Percentiles rank a stretch among this genome's conserved stretches.
These are phyloP conservation scores for Furcasterigmium sp. DNA, from an alignment of 2,329 filamentous ascomycete genomes.

Conservation along the genomic window DNA sequence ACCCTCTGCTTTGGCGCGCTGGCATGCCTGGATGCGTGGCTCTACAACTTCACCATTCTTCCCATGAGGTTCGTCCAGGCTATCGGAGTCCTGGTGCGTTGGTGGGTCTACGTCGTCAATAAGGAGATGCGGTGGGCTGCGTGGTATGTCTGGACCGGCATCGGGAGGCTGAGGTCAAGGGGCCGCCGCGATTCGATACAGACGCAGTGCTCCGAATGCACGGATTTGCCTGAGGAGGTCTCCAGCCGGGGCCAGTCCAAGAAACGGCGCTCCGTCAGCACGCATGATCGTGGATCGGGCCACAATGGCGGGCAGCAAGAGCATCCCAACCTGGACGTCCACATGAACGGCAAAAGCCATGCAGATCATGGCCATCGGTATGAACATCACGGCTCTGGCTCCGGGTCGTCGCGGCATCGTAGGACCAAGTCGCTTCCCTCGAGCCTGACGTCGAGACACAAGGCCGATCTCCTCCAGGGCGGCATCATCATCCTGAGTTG, in stretches of 20 bases:
- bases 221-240: background rate
- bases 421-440: slow-evolving; percentile 83
- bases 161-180: slow-evolving; percentile 71
- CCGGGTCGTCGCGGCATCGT: slow-evolving; percentile 54
- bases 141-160: slow-evolving; percentile 72
- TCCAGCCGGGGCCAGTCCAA: background rate
- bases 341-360: slow-evolving; percentile 7
- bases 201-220: background rate
- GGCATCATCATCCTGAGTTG: slow-evolving; percentile 83
- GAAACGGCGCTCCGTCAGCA: background rate
- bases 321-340: background rate
- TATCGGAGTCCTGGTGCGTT: slow-evolving; percentile 66
- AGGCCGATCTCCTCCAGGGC: slow-evolving; percentile 90
- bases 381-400: slow-evolving; percentile 13
- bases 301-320: too few relatives aligned
- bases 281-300: background rate
- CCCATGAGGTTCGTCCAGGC: slow-evolving; percentile 85
- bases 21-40: slow-evolving; percentile 91
- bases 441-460: slow-evolving; percentile 78
- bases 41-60: slow-evolving; percentile 93
- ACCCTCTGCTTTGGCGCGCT: slow-evolving; percentile 83
- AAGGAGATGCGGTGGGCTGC: slow-evolving; percentile 69
- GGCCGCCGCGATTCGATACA: slow-evolving; percentile 18
- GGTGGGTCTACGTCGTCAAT: slow-evolving; percentile 68
- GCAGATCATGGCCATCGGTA: slow-evolving; percentile 4